Conservation (phyloP, 371 early-diverging fungal genomes). For the Apophysomyces elegans region DNA sequence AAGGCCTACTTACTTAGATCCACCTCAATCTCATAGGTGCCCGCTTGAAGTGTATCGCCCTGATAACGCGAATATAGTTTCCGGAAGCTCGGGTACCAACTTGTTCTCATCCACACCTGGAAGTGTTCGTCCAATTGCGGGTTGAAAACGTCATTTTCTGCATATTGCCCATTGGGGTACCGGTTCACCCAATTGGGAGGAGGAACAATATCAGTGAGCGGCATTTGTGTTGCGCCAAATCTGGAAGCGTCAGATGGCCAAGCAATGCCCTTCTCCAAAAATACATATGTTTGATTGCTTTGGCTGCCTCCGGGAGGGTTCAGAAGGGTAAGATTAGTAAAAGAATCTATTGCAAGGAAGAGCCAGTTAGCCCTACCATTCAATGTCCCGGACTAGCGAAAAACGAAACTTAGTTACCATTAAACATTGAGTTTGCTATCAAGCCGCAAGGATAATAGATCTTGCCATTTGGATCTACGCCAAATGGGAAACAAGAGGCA, state of each 20-base stretch:
- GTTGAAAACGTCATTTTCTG: slow-evolving; percentile 54
- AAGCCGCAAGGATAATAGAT: slow-evolving; percentile 92
- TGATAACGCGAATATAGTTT: slow-evolving; percentile 83
- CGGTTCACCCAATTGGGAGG: slow-evolving; percentile 70
- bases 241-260: slow-evolving; percentile 79
- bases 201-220: slow-evolving; percentile 49
- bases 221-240: slow-evolving; percentile 56
- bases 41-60: slow-evolving; percentile 48
- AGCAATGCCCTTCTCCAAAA: slow-evolving; percentile 72
- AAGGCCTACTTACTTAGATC: slow-evolving; percentile 47
- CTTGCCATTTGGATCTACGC: slow-evolving; percentile 32
- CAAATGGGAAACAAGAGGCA: slow-evolving; percentile 43
- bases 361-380: background rate
- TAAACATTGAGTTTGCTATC: slow-evolving; percentile 92
- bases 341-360: slow-evolving; percentile 43
- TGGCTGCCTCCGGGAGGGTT: slow-evolving; percentile 49
- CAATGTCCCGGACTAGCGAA: background rate
- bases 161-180: slow-evolving; percentile 52
- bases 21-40: slow-evolving; percentile 61
- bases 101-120: slow-evolving; percentile 94
- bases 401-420: slow-evolving; percentile 59
- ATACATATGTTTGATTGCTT: slow-evolving; percentile 35
- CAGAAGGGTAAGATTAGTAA: slow-evolving; percentile 46
- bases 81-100: slow-evolving; percentile 89
- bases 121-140: slow-evolving; percentile 80